Base-by-base conservation (phyloP, 2,329 filamentous ascomycete species). In the Davidsoniella neocaledoniae region DNA sequence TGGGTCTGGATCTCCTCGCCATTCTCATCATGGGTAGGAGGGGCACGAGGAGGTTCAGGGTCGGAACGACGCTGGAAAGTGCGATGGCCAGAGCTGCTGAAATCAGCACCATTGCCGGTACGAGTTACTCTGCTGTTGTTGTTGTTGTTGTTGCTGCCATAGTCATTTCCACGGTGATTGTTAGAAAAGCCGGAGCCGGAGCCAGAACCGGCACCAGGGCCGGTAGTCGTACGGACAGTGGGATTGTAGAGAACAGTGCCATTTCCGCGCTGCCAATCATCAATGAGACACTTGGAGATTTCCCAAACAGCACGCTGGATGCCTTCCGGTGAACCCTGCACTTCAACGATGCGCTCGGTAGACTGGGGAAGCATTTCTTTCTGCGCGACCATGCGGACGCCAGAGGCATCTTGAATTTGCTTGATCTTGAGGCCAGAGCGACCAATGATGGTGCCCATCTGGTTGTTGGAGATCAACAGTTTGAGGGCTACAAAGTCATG, bases 291-390 rank as follows among this genome's bases (percentile, higher is more conserved):
- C 70, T 96, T 96, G 72, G 86, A 91, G 61, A 98, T 98, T 65
- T 98, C 91, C 91, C 91, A 96, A 50, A 94, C 76, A 55, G 91
- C 90, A 63, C 88, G 87, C 68, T 95, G 87, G 59, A 98, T 94
- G 54, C 90, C 88, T 50, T 94, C 87, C 14, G 91, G 88, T 16
- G 83, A 90, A 58, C 91, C 91, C 64, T 95, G 88, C 43, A 98
- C 83, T 64, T 98, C 91, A 56, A 98, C 91, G 59, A 98, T 88
- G 56, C 91, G 83, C 71, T 98, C 91, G 33, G 91, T 98, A 5
- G 91, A 98, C 66, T 98, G 91, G 36, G 91, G 91, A 6, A 98
- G 80, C 91, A 98, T 98, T 62, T 98, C 91, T 70, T 98, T 98
- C 67, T 98, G 91, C 39, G 91, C 91, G 45, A 98, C 88, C 91